A percentile compares a stretch with the other conserved stretches of the same genome.
These are phyloP conservation scores for Rhytidiadelphus loreus DNA, from an alignment of 225 moss, liverwort and hornwort genomes.

Conservation along the genomic window DNA sequence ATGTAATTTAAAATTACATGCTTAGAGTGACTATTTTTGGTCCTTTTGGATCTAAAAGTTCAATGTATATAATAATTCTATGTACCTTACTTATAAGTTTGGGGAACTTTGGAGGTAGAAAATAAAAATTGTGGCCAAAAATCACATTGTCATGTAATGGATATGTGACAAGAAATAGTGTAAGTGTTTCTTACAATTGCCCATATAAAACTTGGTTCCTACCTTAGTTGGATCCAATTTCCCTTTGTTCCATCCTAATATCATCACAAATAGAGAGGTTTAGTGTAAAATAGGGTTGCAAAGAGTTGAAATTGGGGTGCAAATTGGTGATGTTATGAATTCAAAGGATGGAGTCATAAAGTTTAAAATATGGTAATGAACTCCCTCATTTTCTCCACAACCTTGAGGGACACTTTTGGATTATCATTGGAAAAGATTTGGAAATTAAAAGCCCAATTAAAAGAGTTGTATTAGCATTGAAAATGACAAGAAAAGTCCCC, in stretches of 20 bases:
- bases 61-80: not conserved
- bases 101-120: fast-evolving
- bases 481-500: not conserved
- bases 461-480: not conserved
- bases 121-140: not conserved
- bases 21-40: too few relatives aligned
- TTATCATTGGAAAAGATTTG: not conserved
- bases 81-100: not conserved
- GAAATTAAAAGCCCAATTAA: too few relatives aligned
- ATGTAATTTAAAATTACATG: too few relatives aligned
- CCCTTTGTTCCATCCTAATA: not conserved
- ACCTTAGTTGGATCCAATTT: not conserved
- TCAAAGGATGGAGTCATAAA: not conserved
- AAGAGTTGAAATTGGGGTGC: not conserved
- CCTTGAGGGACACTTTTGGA: not conserved
- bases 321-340: too few relatives aligned
- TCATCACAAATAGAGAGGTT: not conserved
- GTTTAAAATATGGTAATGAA: not conserved
- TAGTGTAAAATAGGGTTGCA: not conserved
- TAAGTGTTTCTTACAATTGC: not conserved
- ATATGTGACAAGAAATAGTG: too few relatives aligned
- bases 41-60: too few relatives aligned
- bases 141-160: not conserved
- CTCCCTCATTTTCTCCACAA: not conserved
- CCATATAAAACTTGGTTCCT: too few relatives aligned